phyloP scores from a whole-genome alignment of 176 grass and related monocot species.

The maize (Zea mays) region DNA sequence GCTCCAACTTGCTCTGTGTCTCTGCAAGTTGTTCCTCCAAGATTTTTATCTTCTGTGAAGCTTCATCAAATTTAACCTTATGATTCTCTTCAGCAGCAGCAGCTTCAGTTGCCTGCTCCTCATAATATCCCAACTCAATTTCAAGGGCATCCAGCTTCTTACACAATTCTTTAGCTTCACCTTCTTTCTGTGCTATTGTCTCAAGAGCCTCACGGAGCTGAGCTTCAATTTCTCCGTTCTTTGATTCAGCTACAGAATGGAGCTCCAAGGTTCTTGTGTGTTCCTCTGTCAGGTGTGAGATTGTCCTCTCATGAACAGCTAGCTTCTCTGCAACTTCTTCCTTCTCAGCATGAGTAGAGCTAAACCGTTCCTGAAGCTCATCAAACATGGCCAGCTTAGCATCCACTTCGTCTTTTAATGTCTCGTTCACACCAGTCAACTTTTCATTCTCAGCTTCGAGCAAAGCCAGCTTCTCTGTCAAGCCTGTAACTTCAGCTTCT shows the following conservation, averaged over 20 bases:
- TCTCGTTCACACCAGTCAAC: constrained; percentile 38
- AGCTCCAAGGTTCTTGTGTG: constrained; percentile 57
- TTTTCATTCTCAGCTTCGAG: constrained; percentile 56
- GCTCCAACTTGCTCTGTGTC: constrained; percentile 50
- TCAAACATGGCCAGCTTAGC: constrained; percentile 46
- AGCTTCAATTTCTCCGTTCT: constrained; percentile 50
- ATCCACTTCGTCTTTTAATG: constrained; percentile 53
- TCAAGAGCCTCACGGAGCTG: constrained; percentile 51
- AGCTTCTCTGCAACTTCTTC: constrained; percentile 51
- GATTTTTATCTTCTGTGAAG: constrained; percentile 40
- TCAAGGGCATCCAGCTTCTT: constrained; percentile 78
- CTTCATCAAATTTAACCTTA: constrained; percentile 53
- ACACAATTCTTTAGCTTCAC: constrained; percentile 66
- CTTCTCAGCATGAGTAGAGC: constrained; percentile 53
- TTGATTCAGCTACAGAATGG: constrained; percentile 52
- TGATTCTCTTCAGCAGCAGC: constrained; percentile 49
- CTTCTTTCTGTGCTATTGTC: constrained; percentile 52
- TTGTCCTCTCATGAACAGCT: constrained; percentile 50
- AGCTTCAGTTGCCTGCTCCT: constrained; percentile 68
- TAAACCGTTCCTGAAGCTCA: constrained; percentile 61
- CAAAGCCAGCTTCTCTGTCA: constrained; percentile 53
- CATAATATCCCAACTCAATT: constrained; percentile 66
- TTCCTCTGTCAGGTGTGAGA: constrained; percentile 51
- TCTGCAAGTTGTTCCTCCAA: constrained; percentile 51
- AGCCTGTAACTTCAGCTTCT: constrained; percentile 43